Conservation (phyloP, 257 asterid genomes). For the Nicotiana attenuata region DNA sequence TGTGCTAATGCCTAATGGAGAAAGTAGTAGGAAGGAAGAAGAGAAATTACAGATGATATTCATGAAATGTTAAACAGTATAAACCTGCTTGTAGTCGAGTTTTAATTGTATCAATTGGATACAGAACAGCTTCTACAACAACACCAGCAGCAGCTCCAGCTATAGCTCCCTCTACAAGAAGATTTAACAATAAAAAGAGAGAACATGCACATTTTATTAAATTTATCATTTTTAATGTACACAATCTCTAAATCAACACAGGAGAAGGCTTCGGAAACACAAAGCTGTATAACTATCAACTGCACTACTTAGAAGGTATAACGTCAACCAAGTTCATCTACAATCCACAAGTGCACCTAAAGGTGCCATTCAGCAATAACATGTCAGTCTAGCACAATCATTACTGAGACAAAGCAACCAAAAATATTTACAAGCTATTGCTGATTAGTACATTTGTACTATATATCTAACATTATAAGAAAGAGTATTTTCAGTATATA, state of each 20-base stretch:
- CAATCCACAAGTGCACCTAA: background rate
- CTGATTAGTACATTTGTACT: no score
- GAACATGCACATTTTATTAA: background rate
- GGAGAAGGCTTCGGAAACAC: background rate
- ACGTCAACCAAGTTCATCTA: background rate
- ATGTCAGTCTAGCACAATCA: background rate
- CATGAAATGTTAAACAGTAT: background rate
- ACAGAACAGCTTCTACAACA: constrained; percentile 53
- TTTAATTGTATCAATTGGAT: constrained; percentile 70
- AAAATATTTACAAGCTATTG: no score
- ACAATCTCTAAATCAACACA: background rate
- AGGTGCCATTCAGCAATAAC: background rate
- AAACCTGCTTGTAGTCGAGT: constrained; percentile 69
- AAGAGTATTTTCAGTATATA: no score
- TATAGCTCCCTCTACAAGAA: constrained; percentile 50
- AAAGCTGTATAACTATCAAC: background rate
- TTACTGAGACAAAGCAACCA: no score
- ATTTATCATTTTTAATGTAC: background rate
- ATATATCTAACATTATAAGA: no score
- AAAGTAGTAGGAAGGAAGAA: background rate
- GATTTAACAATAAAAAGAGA: background rate
- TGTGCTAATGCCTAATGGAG: background rate
- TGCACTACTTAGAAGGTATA: background rate
- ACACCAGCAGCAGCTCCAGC: constrained; percentile 73
- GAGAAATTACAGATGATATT: background rate